These are phyloP conservation scores for Cytospora mali DNA, from an alignment of 2,329 filamentous ascomycete genomes.

Conservation along the genomic window DNA sequence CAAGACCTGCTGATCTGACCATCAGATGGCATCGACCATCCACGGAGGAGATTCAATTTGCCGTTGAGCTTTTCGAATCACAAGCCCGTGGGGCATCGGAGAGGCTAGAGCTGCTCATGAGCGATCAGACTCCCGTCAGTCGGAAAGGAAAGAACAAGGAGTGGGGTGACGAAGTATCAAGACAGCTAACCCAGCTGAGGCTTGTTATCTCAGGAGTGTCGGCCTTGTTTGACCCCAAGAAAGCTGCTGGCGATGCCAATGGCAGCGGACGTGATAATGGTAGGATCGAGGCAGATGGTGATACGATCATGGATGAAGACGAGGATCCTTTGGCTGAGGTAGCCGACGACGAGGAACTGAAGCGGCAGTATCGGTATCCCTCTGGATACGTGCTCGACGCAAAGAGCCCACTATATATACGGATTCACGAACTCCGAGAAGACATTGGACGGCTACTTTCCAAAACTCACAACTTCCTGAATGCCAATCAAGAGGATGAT, in stretches of 20 bases:
- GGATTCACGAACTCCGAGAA: constrained; percentile 80
- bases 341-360: constrained; percentile 78
- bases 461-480: constrained; percentile 81
- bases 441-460: constrained; percentile 80
- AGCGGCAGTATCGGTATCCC: constrained; percentile 84
- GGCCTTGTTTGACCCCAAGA: constrained; percentile 81
- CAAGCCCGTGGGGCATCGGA: constrained; percentile 78
- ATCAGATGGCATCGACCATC: constrained; percentile 86
- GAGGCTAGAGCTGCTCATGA: constrained; percentile 77
- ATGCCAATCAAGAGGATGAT: constrained; percentile 86
- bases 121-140: constrained; percentile 78
- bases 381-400: constrained; percentile 79
- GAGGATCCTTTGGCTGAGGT: constrained; percentile 63
- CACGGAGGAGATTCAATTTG: constrained; percentile 81
- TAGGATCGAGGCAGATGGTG: constrained; percentile 56
- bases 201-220: constrained; percentile 91
- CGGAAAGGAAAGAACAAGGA: constrained; percentile 96
- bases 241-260: constrained; percentile 59
- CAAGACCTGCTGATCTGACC: constrained; percentile 73
- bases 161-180: constrained; percentile 95
- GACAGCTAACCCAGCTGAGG: constrained; percentile 83
- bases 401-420: constrained; percentile 65
- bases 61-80: constrained; percentile 82
- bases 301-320: constrained; percentile 49
- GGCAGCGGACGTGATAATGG: constrained; percentile 51